Percentiles rank a stretch among this genome's conserved stretches.
phyloP scores from a whole-genome alignment of 1,284 basidiomycete species.

The Clitocybe nebularis region DNA sequence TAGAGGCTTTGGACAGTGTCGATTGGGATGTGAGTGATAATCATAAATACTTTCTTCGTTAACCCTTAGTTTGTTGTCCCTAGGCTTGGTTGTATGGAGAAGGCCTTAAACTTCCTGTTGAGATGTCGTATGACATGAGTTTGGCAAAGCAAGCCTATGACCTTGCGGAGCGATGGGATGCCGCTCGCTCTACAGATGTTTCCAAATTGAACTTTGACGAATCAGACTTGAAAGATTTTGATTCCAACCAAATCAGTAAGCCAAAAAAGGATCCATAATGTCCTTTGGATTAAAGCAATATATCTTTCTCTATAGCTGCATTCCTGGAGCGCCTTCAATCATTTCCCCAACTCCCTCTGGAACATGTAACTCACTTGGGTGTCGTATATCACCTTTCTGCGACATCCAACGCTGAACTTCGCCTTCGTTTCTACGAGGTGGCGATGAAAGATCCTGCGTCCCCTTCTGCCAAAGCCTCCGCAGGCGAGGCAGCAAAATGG shows the following conservation, averaged over 20 bases:
- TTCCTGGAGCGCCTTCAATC: constrained; percentile 71
- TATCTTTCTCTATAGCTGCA: constrained; percentile 42
- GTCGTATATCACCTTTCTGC: constrained; percentile 47
- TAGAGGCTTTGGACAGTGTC: constrained; percentile 67
- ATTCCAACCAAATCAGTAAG: constrained; percentile 67
- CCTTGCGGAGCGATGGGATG: constrained; percentile 79
- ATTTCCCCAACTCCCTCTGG: constrained; percentile 49
- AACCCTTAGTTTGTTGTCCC: constrained; percentile 4
- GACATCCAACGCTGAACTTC: constrained; percentile 68
- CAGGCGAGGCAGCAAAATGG: constrained; percentile 57
- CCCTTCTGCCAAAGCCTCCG: constrained; percentile 44
- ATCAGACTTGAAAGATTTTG: constrained; percentile 54
- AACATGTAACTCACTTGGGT: constrained; percentile 55
- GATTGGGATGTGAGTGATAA: constrained; percentile 68
- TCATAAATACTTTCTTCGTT: background rate
- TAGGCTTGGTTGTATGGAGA: constrained; percentile 87
- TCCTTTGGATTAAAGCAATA: too few species aligned
- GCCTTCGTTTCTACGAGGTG: constrained; percentile 67
- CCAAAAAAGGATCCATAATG: too few species aligned
- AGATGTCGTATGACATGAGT: constrained; percentile 80
- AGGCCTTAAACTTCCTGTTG: constrained; percentile 73
- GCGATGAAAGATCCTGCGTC: constrained; percentile 51
- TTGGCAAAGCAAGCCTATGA: constrained; percentile 69
- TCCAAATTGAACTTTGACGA: constrained; percentile 46
- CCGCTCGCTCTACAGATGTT: constrained; percentile 50